These are phyloP conservation scores for Erucastrum elatum DNA, from an alignment of 345 rosid genomes.

Conservation along the genomic window DNA sequence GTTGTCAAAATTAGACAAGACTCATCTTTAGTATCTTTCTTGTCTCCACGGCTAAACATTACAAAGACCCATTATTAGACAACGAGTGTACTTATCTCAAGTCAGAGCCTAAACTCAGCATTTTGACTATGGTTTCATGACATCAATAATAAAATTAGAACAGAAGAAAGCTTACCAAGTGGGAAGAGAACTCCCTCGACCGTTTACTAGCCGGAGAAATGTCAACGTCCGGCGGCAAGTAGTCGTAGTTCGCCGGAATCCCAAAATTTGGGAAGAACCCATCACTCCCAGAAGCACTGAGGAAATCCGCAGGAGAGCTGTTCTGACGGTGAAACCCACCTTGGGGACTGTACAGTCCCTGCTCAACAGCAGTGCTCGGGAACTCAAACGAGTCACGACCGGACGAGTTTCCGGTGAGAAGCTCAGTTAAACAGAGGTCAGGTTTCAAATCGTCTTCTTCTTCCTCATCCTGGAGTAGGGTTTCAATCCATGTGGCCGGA, in stretches of 20 bases:
- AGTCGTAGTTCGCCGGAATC: constrained; percentile 50
- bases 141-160: neutral
- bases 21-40: constrained; percentile 26
- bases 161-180: constrained; percentile 39
- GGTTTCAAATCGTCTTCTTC: constrained; percentile 38
- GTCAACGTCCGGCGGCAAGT: constrained; percentile 46
- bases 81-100: constrained; percentile 8
- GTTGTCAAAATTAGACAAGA: constrained; percentile 37
- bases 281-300: constrained; percentile 43
- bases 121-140: constrained; percentile 13
- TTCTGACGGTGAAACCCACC: constrained; percentile 60
- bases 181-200: constrained; percentile 47
- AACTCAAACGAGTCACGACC: constrained; percentile 43
- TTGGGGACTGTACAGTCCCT: constrained; percentile 39
- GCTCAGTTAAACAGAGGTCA: constrained; percentile 52
- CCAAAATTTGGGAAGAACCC: constrained; percentile 53
- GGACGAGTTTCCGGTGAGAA: constrained; percentile 45
- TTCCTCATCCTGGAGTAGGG: constrained; percentile 64
- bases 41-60: constrained; percentile 7
- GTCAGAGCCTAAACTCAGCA: neutral
- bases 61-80: too few species aligned
- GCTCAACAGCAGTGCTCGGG: constrained; percentile 40
- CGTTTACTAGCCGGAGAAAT: constrained; percentile 52
- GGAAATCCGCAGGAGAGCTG: constrained; percentile 73
- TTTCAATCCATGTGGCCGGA: constrained; percentile 75